phyloP scores from a whole-genome alignment of 805 yeast species.

The Wickerhamiella siamensis region DNA sequence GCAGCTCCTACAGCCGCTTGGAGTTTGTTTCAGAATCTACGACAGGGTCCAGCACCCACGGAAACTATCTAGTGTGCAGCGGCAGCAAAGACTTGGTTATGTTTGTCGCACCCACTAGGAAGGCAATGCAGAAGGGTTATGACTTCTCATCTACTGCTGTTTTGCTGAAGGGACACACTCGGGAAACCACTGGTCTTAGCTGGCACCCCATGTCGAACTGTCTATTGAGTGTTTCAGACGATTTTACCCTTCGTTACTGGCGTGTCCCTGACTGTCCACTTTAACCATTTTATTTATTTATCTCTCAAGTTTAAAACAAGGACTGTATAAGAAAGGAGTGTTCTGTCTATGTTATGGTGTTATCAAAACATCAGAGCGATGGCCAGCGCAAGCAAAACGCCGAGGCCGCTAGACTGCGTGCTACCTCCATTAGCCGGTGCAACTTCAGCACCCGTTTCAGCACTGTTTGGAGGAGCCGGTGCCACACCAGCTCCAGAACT shows the following conservation, averaged over 20 bases:
- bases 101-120: conserved; percentile 10
- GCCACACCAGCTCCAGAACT: no score
- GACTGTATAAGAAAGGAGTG: not conserved
- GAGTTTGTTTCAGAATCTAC: no score
- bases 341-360: no score
- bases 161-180: conserved; percentile 9
- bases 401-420: not conserved
- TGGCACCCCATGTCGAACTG: conserved; percentile 6
- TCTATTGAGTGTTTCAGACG: conserved; percentile 11
- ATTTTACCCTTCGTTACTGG: conserved; percentile 10
- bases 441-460: no score
- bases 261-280: not conserved
- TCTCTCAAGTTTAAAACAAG: not conserved
- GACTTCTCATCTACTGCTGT: not conserved
- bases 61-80: conserved; percentile 13
- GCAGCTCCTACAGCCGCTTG: conserved; percentile 12
- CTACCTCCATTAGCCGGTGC: not conserved
- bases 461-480: no score
- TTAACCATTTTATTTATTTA: not conserved
- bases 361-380: no score
- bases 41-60: conserved; percentile 6
- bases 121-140: not conserved
- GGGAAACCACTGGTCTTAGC: conserved; percentile 9
- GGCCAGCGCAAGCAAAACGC: not conserved
- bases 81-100: conserved; percentile 10